Evolutionary conservation across 1,284 basidiomycete genomes (phyloP).

Genomic region (Ganoderma boninense): DNA sequence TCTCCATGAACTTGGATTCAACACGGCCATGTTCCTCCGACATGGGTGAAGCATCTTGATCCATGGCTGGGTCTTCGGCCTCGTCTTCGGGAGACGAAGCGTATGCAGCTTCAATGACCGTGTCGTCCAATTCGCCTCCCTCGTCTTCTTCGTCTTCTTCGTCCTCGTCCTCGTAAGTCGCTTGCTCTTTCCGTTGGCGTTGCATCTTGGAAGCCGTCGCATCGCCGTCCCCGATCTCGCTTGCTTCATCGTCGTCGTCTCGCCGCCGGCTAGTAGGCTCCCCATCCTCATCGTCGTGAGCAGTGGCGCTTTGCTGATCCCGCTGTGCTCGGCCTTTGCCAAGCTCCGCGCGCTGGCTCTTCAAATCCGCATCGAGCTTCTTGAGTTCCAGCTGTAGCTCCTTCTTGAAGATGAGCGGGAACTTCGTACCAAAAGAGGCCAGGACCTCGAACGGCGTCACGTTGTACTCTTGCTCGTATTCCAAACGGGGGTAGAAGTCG

Average conservation of each 20-base stretch:
- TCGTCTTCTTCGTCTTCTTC: slow-evolving; percentile 62
- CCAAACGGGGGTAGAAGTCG: slow-evolving; percentile 86
- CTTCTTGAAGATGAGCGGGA: slow-evolving; percentile 87
- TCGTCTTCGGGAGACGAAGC: slow-evolving; percentile 55
- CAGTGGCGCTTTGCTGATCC: slow-evolving; percentile 52
- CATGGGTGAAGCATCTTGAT: slow-evolving; percentile 40
- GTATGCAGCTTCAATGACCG: slow-evolving; percentile 77
- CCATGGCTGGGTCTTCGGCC: slow-evolving; percentile 36
- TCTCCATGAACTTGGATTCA: slow-evolving; percentile 58
- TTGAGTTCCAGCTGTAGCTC: slow-evolving; percentile 91
- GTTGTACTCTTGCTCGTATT: slow-evolving; percentile 90
- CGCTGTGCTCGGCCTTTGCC: slow-evolving; percentile 77
- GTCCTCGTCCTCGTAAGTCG: slow-evolving; percentile 60
- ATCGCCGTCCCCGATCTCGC: slow-evolving; percentile 45
- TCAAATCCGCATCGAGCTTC: slow-evolving; percentile 84
- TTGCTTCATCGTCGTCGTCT: slow-evolving; percentile 52
- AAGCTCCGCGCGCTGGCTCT: slow-evolving; percentile 82
- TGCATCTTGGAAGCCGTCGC: slow-evolving; percentile 54
- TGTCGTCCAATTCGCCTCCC: slow-evolving; percentile 63
- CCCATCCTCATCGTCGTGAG: slow-evolving; percentile 62
- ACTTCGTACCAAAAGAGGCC: slow-evolving; percentile 75
- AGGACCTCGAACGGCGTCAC: slow-evolving; percentile 82
- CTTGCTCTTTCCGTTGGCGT: slow-evolving; percentile 56
- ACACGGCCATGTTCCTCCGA: slow-evolving; percentile 51
- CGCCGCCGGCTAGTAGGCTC: slow-evolving; percentile 66